Conservation (phyloP, 805 yeast genomes). For the Kodamaea hsintzibuensis region DNA sequence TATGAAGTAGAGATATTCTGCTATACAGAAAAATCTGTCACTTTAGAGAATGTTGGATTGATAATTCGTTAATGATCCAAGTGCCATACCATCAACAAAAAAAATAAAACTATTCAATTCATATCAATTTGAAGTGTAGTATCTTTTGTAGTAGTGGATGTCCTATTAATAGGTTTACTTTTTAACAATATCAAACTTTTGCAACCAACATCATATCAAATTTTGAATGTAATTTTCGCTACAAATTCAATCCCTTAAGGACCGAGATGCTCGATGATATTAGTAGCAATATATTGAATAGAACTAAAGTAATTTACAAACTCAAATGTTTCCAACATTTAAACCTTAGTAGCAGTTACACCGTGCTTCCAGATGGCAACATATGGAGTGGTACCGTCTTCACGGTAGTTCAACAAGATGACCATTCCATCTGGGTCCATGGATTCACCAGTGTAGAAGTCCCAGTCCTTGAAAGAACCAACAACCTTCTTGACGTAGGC, state of each 20-base stretch:
- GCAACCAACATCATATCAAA: not conserved
- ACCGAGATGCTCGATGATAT: not conserved
- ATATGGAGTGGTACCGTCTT: slow-evolving; percentile 97
- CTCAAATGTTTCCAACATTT: slow-evolving; percentile 30
- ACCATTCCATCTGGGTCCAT: slow-evolving; percentile 99
- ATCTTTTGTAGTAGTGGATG: no score
- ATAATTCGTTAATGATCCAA: no score
- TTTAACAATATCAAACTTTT: no score
- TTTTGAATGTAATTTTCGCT: no score
- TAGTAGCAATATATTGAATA: slow-evolving; percentile 5
- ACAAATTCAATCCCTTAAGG: not conserved
- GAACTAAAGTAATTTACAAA: slow-evolving; percentile 7
- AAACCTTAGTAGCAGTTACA: slow-evolving; percentile 84
- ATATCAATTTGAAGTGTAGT: no score
- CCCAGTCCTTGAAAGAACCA: slow-evolving; percentile 97
- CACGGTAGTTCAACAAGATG: slow-evolving; percentile 98
- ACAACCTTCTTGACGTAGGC: slow-evolving; percentile 95
- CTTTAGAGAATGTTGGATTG: slow-evolving; percentile 71
- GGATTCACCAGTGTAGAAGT: slow-evolving; percentile 98
- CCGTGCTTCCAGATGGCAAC: slow-evolving; percentile 99
- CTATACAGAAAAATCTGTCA: slow-evolving; percentile 58
- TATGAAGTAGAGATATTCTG: slow-evolving; percentile 52
- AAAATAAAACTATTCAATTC: no score
- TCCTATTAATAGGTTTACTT: no score
- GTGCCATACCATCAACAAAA: no score